Conservation (phyloP, 2,329 filamentous ascomycete genomes). For the Penicillium sp. region DNA sequence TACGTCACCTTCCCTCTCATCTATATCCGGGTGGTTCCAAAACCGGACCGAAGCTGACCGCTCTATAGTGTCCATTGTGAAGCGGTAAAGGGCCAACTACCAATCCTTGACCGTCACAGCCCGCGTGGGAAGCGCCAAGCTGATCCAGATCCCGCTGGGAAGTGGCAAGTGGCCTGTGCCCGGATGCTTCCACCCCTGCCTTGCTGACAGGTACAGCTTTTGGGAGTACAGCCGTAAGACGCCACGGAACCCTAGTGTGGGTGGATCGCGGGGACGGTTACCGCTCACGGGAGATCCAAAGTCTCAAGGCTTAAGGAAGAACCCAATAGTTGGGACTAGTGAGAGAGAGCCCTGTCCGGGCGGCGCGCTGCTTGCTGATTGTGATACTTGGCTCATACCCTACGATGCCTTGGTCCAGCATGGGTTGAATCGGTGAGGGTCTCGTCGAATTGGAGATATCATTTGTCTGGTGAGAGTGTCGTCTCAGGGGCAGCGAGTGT, state of each 20-base stretch:
- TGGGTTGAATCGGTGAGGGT: constrained; percentile 8
- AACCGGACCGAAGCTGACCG: constrained; percentile 22
- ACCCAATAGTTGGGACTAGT: constrained; percentile 5
- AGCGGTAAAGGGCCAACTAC: constrained; percentile 50
- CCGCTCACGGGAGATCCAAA: constrained; percentile 13
- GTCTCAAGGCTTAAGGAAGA: constrained; percentile 6
- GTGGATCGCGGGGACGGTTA: constrained; percentile 17
- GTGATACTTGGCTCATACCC: constrained; percentile 7
- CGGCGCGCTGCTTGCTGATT: constrained; percentile 14
- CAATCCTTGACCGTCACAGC: constrained; percentile 23
- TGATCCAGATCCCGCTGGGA: constrained; percentile 23
- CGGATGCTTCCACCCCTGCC: constrained; percentile 13
- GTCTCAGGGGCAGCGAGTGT: constrained; percentile 7
- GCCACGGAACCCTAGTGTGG: constrained; percentile 16
- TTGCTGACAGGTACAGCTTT: constrained; percentile 26
- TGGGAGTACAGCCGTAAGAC: constrained; percentile 21
- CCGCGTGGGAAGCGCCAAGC: constrained; percentile 25
- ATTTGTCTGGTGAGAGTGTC: constrained; percentile 7
- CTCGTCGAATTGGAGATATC: constrained; percentile 16
- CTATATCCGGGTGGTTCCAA: background rate
- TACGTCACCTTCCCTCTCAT: constrained; percentile 46
- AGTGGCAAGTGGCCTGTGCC: constrained; percentile 17
- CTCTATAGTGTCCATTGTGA: constrained; percentile 59
- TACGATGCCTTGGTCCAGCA: constrained; percentile 4
- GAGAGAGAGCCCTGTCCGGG: constrained; percentile 4